Evolutionary conservation across 768 basidiomycete species (phyloP), one percentile per base, ranked within the genome.

Genomic region (Scleroderma bovista): DNA sequence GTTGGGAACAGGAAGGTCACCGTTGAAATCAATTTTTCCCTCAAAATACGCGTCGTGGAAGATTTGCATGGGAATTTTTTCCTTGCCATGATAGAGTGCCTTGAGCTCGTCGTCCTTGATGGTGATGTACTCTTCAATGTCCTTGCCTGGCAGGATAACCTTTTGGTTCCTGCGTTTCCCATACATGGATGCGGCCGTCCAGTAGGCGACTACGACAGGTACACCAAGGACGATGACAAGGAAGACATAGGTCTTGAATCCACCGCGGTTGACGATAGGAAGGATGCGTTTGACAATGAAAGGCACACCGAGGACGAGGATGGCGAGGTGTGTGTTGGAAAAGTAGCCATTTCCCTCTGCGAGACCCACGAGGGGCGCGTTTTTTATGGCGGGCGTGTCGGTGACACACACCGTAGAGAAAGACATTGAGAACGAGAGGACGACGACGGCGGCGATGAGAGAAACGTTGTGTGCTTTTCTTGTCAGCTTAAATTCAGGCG

Each of bases 21-120:
- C 93, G 45, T 97, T 99, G 67, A 99, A 88, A 49, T 97, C 94
- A 53, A 94, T 81, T 72, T 97, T 97, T 44, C 86, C 86, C 44
- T 94, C 93, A 66, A 99, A 97, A 72, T 87, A 98, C 55, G 92
- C 90, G 74, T 99, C 96, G 64, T 98, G 86, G 77, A 96, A 95
- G 57, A 88, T 72, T 71, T 99, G 95, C 86, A 96, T 94, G 46
- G 93, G 93, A 51, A 99, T 97, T 71, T 96, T 98, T 59, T 83
- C 80, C 70, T 84, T 88, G 56, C 84, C 86, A 29, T 80, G 69
- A 72, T 94, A 98, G 51, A 81, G 74, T 26, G 76, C 75, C 73
- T 83, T 88, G 64, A 98, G 78, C 51, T 84, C 86, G 1, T 73
- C 69, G 72, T 95, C 92, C 52, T 90, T 84, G 72, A 98, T 86